A percentile compares a stretch with the other conserved stretches of the same genome.
These are phyloP conservation scores for Trichosporon faecale DNA, from an alignment of 1,284 basidiomycete genomes.

Conservation along the genomic window DNA sequence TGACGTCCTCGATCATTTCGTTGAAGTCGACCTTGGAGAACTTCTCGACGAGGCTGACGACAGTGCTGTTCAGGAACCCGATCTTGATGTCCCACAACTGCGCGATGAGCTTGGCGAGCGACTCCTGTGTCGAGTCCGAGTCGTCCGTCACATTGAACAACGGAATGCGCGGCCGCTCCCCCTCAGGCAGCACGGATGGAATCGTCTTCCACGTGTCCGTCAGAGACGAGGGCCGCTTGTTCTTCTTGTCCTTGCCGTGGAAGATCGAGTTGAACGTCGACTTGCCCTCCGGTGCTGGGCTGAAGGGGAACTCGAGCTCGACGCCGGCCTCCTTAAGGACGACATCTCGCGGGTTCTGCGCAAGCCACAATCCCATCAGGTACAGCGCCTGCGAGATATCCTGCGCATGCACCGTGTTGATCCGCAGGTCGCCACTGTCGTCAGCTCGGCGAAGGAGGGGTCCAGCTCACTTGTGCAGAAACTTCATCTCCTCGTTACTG, in stretches of 20 bases:
- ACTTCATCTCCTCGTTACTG: slow-evolving; percentile 77
- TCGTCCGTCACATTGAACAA: slow-evolving; percentile 85
- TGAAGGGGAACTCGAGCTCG: slow-evolving; percentile 59
- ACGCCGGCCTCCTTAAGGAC: slow-evolving; percentile 60
- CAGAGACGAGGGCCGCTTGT: slow-evolving; percentile 21
- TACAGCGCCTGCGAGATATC: slow-evolving; percentile 73
- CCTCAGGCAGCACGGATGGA: slow-evolving; percentile 55
- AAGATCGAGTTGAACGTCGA: slow-evolving; percentile 14
- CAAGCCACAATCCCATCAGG: slow-evolving; percentile 56
- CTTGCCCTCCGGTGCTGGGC: slow-evolving; percentile 1
- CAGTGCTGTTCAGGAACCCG: slow-evolving; percentile 74
- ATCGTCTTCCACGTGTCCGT: slow-evolving; percentile 43
- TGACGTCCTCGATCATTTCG: slow-evolving; percentile 26
- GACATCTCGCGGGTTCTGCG: slow-evolving; percentile 27
- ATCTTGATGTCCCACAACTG: slow-evolving; percentile 77
- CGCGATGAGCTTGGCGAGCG: slow-evolving; percentile 68
- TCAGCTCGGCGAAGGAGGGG: slow-evolving; percentile 2
- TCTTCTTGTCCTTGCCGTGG: slow-evolving; percentile 2
- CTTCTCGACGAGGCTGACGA: slow-evolving; percentile 57
- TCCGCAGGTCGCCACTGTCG: slow-evolving; percentile 64
- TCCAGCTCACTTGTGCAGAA: slow-evolving; percentile 60
- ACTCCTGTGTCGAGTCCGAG: slow-evolving; percentile 69
- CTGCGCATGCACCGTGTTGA: slow-evolving; percentile 72
- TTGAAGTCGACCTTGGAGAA: slow-evolving; percentile 40
- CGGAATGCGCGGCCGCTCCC: slow-evolving; percentile 63